These are phyloP conservation scores for Dictyostelium capitatum DNA, from an alignment of 78 protist species.

Conservation along the genomic window DNA sequence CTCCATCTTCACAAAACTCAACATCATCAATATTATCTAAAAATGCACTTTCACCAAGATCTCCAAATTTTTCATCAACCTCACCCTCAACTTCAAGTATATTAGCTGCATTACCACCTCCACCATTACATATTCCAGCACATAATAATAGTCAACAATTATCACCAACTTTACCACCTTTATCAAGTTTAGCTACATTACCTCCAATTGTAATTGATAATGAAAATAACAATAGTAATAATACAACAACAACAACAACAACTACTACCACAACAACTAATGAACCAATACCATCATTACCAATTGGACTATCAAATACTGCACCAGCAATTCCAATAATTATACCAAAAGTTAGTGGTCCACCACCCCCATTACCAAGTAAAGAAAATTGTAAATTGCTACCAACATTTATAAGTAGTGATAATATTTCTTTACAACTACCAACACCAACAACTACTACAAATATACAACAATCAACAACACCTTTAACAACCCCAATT, in stretches of 20 bases:
- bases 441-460: background rate
- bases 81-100: background rate
- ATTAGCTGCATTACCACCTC: slow-evolving; percentile 3
- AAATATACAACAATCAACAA: background rate
- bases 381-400: background rate
- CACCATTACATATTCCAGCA: background rate
- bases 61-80: background rate
- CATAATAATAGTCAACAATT: background rate
- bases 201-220: background rate
- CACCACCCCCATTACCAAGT: slow-evolving; percentile 27
- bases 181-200: background rate
- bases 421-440: background rate
- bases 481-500: background rate
- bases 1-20: slow-evolving; percentile 5
- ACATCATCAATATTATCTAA: slow-evolving; percentile 1
- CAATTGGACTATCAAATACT: background rate
- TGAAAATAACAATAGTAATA: background rate
- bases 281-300: slow-evolving; percentile 10
- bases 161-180: background rate
- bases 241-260: background rate
- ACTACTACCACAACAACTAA: background rate
- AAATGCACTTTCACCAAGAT: slow-evolving; percentile 1
- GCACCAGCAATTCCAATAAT: background rate
- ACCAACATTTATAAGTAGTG: background rate
- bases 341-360: background rate